These are phyloP conservation scores for Cryptosporidium baileyi DNA, from an alignment of 169 alveolate genomes.

Conservation along the genomic window DNA sequence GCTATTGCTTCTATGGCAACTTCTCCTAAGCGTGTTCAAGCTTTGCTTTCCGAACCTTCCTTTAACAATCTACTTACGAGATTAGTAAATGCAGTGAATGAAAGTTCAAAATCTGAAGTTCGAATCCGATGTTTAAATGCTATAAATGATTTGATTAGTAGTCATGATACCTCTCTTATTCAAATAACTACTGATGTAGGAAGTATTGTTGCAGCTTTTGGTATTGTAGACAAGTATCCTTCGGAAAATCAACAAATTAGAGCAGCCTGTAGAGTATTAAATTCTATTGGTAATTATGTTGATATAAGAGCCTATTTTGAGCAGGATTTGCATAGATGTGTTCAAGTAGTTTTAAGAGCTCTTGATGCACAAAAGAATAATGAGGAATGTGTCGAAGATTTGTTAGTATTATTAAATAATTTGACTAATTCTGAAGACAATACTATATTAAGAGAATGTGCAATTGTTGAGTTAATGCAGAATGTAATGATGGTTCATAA, in stretches of 20 bases:
- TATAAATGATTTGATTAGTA: slow-evolving; percentile 53
- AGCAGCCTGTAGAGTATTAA: slow-evolving; percentile 66
- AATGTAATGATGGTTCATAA: slow-evolving; percentile 84
- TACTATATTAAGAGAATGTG: slow-evolving; percentile 80
- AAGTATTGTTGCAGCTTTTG: slow-evolving; percentile 67
- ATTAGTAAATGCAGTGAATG: slow-evolving; percentile 75
- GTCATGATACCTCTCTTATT: slow-evolving; percentile 57
- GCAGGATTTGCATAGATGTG: slow-evolving; percentile 63
- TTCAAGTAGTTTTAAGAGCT: slow-evolving; percentile 50
- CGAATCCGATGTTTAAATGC: slow-evolving; percentile 52
- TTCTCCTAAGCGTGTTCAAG: slow-evolving; percentile 83
- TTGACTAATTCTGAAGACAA: slow-evolving; percentile 76
- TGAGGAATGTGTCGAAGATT: slow-evolving; percentile 75
- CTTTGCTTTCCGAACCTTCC: slow-evolving; percentile 81
- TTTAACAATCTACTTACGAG: slow-evolving; percentile 78
- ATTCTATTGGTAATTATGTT: slow-evolving; percentile 60
- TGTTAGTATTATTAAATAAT: slow-evolving; percentile 77
- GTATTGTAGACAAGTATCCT: slow-evolving; percentile 54
- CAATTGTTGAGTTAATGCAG: slow-evolving; percentile 85
- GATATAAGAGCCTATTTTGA: slow-evolving; percentile 66
- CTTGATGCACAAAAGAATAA: slow-evolving; percentile 75
- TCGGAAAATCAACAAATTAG: slow-evolving; percentile 45
- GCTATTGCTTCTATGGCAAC: slow-evolving; percentile 89
- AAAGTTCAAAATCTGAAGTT: slow-evolving; percentile 68
- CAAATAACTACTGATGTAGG: slow-evolving; percentile 61